Evolutionary conservation across 163 green algal genomes (phyloP).

Genomic region (Chlorella variabilis): DNA sequence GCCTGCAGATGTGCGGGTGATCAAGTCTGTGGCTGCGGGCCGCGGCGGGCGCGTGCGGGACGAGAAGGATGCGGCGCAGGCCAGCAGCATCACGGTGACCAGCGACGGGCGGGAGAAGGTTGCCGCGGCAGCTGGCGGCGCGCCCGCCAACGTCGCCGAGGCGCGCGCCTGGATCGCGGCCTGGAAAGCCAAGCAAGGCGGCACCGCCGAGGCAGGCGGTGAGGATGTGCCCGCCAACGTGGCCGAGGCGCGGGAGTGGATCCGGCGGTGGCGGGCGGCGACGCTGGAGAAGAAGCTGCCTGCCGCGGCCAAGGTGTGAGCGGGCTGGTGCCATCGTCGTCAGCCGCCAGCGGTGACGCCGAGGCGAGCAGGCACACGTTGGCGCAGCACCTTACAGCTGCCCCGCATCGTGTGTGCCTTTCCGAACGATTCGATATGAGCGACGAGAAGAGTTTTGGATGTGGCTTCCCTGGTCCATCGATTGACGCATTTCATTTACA

Average conservation of each 20-base stretch:
- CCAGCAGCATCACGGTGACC: constrained; percentile 44
- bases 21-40: constrained; percentile 26
- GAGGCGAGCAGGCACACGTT: no score
- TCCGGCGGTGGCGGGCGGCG: constrained; percentile 33
- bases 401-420: no score
- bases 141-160: constrained; percentile 50
- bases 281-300: constrained; percentile 45
- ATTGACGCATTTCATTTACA: no score
- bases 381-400: no score
- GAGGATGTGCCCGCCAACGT: constrained; percentile 38
- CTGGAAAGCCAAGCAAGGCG: constrained; percentile 54
- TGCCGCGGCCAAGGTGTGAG: neutral
- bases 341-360: no score
- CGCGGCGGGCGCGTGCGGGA: constrained; percentile 52
- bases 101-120: constrained; percentile 37
- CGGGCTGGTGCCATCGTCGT: no score
- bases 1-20: constrained; percentile 51
- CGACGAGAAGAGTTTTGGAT: no score
- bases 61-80: constrained; percentile 37
- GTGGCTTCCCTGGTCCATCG: no score
- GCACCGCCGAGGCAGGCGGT: neutral
- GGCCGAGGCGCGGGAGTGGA: constrained; percentile 50
- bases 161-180: constrained; percentile 57
- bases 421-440: no score
- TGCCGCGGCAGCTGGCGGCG: neutral